These are phyloP conservation scores for Ceratopteris richardii DNA, from an alignment of 75 land plant genomes.

Conservation along the genomic window DNA sequence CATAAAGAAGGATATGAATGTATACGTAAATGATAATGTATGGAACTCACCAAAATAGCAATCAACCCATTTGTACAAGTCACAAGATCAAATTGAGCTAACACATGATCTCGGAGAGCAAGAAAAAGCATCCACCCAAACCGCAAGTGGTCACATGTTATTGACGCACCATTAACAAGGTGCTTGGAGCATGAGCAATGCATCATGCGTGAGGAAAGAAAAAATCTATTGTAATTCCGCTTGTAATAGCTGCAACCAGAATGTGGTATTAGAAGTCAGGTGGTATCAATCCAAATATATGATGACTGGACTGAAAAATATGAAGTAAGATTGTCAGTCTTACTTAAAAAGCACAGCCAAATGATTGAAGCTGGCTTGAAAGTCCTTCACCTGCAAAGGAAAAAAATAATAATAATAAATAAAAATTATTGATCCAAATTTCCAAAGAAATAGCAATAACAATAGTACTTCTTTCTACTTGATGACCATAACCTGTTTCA, in stretches of 20 bases:
- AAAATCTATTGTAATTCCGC: conserved; percentile 2
- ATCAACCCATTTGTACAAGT: conserved; percentile 87
- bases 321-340: too few species aligned
- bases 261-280: too few species aligned
- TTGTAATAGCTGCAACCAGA: conserved; percentile 14
- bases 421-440: background rate
- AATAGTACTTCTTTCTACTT: background rate
- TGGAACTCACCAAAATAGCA: conserved; percentile 76
- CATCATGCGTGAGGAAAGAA: conserved; percentile 1
- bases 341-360: conserved; percentile 31
- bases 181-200: background rate
- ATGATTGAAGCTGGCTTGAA: conserved; percentile 29
- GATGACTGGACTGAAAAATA: too few species aligned
- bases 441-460: background rate
- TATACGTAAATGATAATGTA: background rate
- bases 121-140: conserved; percentile 96
- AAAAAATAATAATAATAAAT: background rate
- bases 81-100: conserved; percentile 74
- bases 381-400: conserved; percentile 26
- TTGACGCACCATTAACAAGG: conserved; percentile 1
- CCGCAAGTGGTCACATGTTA: conserved; percentile 9
- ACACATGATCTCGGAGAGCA: conserved; percentile 71
- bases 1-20: too few species aligned
- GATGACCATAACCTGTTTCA: background rate
- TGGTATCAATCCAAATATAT: background rate